Evolutionary conservation across 2,329 filamentous ascomycete species (phyloP).

Genomic region (Fusarium fracticaudum): DNA sequence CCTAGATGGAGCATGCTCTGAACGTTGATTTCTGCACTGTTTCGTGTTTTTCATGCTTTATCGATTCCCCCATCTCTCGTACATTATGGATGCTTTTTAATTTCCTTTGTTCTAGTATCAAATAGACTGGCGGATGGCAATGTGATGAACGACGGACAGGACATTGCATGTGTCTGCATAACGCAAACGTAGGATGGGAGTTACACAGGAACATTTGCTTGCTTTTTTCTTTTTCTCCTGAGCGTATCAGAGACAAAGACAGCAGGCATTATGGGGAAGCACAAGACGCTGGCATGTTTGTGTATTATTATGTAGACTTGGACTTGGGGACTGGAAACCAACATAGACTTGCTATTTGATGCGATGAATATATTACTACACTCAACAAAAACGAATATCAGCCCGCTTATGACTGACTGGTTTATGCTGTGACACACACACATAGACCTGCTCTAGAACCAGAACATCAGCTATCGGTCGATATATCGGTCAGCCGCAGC

Average conservation of each 20-base stretch:
- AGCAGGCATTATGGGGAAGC: conserved; percentile 41
- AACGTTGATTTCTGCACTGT: conserved; percentile 28
- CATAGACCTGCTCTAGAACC: not conserved
- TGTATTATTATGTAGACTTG: conserved; percentile 44
- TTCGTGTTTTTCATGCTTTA: conserved; percentile 25
- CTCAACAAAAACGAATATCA: not conserved
- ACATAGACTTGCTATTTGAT: conserved; percentile 40
- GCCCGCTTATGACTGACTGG: not conserved
- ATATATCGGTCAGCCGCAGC: not conserved
- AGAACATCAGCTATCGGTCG: not conserved
- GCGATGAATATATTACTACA: conserved; percentile 15
- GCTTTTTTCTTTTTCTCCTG: conserved; percentile 24
- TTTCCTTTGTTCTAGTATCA: conserved; percentile 41
- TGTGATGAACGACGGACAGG: conserved; percentile 43
- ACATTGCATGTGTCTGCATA: conserved; percentile 36
- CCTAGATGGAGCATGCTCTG: conserved; percentile 42
- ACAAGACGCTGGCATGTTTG: conserved; percentile 42
- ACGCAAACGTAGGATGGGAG: conserved; percentile 40
- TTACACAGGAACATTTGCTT: conserved; percentile 40
- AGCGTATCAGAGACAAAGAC: conserved; percentile 22
- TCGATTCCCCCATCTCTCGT: conserved; percentile 39
- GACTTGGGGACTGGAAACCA: conserved; percentile 33
- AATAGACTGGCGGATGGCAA: conserved; percentile 44
- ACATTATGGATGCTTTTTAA: conserved; percentile 29
- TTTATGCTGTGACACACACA: not conserved